These are phyloP conservation scores for Calonectria hongkongensis DNA, from an alignment of 2,329 filamentous ascomycete species.

Conservation along the genomic window DNA sequence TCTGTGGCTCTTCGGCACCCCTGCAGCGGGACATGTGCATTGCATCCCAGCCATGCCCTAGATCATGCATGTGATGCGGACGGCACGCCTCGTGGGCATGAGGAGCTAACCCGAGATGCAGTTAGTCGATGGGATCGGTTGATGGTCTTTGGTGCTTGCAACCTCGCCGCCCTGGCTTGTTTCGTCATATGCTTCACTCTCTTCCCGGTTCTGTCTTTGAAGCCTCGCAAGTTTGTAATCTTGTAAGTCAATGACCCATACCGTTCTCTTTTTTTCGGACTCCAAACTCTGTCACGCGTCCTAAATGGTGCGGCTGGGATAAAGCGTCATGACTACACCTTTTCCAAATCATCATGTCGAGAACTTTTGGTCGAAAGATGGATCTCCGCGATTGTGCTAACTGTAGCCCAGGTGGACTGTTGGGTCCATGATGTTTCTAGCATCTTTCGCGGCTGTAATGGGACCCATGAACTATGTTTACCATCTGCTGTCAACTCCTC, in stretches of 20 bases:
- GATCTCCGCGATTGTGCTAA: conserved; percentile 54
- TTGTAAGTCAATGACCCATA: conserved; percentile 81
- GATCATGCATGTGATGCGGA: conserved; percentile 65
- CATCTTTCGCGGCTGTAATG: conserved; percentile 96
- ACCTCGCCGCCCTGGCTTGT: conserved; percentile 90
- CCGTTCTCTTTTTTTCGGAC: conserved; percentile 26
- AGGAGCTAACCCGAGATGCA: conserved; percentile 67
- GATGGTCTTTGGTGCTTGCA: conserved; percentile 93
- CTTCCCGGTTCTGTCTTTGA: conserved; percentile 87
- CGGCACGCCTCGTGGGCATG: conserved; percentile 65
- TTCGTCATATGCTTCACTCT: conserved; percentile 95
- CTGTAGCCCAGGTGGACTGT: conserved; percentile 86
- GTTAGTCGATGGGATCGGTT: conserved; percentile 98
- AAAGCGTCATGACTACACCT: conserved; percentile 43
- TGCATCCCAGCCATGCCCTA: conserved; percentile 60
- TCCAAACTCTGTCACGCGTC: conserved; percentile 45
- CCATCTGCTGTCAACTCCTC: conserved; percentile 88
- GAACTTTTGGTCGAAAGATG: conserved; percentile 35
- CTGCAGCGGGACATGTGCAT: conserved; percentile 70
- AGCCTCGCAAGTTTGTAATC: conserved; percentile 95
- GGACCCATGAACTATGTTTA: conserved; percentile 88
- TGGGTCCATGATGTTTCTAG: conserved; percentile 91
- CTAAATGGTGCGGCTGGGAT: conserved; percentile 32
- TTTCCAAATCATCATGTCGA: conserved; percentile 41
- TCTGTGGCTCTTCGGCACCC: conserved; percentile 58